Percentiles rank a stretch among this genome's conserved stretches.
Conservation (phyloP, 2,329 filamentous ascomycete species). For the Neofusicoccum sp. region DNA sequence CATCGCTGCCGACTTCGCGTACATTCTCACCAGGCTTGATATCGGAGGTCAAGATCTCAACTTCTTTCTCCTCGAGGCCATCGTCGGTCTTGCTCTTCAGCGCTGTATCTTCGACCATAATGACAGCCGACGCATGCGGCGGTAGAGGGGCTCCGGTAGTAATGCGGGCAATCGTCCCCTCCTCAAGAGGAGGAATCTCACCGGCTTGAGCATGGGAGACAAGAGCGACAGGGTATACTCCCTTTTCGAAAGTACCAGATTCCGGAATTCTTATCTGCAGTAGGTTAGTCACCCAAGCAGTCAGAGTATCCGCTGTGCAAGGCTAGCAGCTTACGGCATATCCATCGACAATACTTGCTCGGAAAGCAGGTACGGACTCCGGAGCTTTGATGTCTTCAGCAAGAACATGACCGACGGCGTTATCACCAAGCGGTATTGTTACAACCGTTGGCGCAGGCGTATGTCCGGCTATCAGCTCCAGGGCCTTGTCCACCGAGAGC, state of each 20-base stretch:
- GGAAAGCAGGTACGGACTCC: slow-evolving; percentile 87
- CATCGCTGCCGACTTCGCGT: slow-evolving; percentile 85
- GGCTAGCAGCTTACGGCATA: slow-evolving; percentile 58
- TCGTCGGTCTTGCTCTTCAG: slow-evolving; percentile 74
- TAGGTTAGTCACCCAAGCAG: neutral
- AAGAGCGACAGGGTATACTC: slow-evolving; percentile 79
- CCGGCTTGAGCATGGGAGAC: slow-evolving; percentile 82
- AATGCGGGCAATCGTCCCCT: slow-evolving; percentile 80
- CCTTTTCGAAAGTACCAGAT: slow-evolving; percentile 57
- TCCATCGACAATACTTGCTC: slow-evolving; percentile 94
- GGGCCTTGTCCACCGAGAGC: slow-evolving; percentile 79
- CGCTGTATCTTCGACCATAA: slow-evolving; percentile 94
- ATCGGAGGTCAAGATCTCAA: slow-evolving; percentile 78
- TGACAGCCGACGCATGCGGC: slow-evolving; percentile 81
- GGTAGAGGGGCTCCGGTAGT: slow-evolving; percentile 93
- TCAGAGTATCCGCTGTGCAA: neutral
- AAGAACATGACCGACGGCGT: slow-evolving; percentile 72
- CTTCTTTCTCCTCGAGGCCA: slow-evolving; percentile 77
- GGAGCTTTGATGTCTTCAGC: slow-evolving; percentile 76
- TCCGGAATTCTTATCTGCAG: slow-evolving; percentile 31
- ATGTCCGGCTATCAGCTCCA: slow-evolving; percentile 68
- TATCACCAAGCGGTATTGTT: slow-evolving; percentile 60
- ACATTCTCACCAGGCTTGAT: slow-evolving; percentile 82
- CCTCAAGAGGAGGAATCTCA: slow-evolving; percentile 61
- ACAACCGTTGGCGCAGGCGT: slow-evolving; percentile 63